Conservation (phyloP, 1,284 basidiomycete genomes). For the Ceratobasidium sp. region DNA sequence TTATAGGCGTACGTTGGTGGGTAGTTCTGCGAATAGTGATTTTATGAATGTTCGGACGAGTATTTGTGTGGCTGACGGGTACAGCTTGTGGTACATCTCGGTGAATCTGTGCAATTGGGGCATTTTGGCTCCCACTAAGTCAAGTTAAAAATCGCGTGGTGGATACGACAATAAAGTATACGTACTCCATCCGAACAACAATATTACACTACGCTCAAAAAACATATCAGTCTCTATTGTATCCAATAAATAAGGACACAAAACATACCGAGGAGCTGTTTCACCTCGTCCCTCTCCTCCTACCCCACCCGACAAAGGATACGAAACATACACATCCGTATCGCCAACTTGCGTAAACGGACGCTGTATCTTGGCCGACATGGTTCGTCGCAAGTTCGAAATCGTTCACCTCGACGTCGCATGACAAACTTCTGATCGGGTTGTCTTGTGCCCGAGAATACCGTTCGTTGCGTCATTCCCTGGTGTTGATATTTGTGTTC, state of each 20-base stretch:
- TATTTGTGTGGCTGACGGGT: slow-evolving; percentile 40
- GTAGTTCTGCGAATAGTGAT: slow-evolving; percentile 1
- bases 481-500: neutral
- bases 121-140: slow-evolving; percentile 21
- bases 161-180: neutral
- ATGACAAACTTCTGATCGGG: neutral
- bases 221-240: neutral
- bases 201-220: slow-evolving; percentile 7
- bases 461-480: neutral
- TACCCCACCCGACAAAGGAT: neutral
- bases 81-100: slow-evolving; percentile 26
- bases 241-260: neutral
- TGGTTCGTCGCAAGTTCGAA: neutral
- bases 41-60: neutral
- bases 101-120: slow-evolving; percentile 33
- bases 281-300: neutral
- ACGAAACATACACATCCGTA: slow-evolving; percentile 30
- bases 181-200: slow-evolving; percentile 41
- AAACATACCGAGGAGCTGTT: slow-evolving; percentile 14
- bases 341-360: slow-evolving; percentile 3
- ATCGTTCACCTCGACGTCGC: neutral
- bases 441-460: neutral
- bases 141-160: neutral
- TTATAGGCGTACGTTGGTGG: slow-evolving; percentile 18
- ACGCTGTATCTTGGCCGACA: neutral